Evolutionary conservation across 2,329 filamentous ascomycete genomes (phyloP), one percentile per base, ranked within the genome.

Genomic region (Ophiocordyceps camponoti-leonardi): DNA sequence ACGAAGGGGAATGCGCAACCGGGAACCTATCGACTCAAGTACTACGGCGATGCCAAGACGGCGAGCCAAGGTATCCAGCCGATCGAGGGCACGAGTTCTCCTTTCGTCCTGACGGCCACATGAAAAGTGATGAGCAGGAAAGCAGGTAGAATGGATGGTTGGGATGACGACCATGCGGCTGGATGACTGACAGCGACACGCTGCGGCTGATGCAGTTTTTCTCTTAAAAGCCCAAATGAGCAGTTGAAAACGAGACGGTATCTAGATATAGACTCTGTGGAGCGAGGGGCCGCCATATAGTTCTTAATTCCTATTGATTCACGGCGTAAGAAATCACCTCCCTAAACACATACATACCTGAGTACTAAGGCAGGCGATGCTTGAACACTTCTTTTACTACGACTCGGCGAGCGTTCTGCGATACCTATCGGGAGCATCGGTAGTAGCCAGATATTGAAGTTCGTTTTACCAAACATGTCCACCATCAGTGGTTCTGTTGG

Each of bases 11-110:
- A 71, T 50, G 71, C 71, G 18, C 67, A 69, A 48, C 62, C 61
- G 1, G 88, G 88, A 0, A 76, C 72, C 42, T 96, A 94, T 62
- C 69, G 87, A 22, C 63, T 94, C 41, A 76, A 71, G 63, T 96
- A 95, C 58, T 90, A 80, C 62, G 90, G 90, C 0, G 87, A 95
- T 63, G 69, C 77, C 10, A 46, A 46, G 41, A 10, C 19, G 31
- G 11, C 43, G 2, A 20, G 13, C n/a, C 43, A 37, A 16, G 40
- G 33, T 6, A 31, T 45, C 18, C 37, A 18, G 41, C 18, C 44
- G 3, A 42, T 45, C 19, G 30, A 35, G 30, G 44, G 40, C n/a
- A 45, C 39, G 40, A 39, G 35, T 11, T 19, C 11, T 2, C n/a
- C n/a, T 12, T 39, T 39, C n/a, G 3, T 18, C n/a, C n/a, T 39